Conservation (phyloP, 2,329 filamentous ascomycete genomes). For the Chalaropsis thielavioides region DNA sequence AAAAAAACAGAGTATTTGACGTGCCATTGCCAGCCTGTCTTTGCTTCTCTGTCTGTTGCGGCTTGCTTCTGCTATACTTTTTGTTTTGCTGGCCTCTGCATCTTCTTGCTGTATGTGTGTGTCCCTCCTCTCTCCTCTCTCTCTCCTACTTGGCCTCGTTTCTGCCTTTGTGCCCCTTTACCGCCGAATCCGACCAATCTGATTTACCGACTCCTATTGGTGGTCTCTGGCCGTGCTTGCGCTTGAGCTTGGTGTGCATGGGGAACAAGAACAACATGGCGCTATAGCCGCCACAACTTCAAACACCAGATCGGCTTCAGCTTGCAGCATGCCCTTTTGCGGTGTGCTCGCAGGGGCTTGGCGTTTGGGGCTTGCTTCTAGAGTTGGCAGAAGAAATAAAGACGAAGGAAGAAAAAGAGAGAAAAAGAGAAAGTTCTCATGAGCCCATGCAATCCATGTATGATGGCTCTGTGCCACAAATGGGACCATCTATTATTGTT, state of each 20-base stretch:
- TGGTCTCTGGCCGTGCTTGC: neutral
- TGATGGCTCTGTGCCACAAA: no score
- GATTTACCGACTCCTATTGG: neutral
- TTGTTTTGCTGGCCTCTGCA: neutral
- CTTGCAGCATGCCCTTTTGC: neutral
- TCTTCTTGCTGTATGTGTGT: neutral
- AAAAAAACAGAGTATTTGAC: neutral
- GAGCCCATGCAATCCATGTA: neutral
- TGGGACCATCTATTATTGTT: no score
- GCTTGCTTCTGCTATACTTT: neutral
- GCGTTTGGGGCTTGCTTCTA: neutral
- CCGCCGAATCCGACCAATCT: no score
- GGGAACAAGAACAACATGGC: neutral
- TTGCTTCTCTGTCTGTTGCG: neutral
- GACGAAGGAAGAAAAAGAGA: neutral
- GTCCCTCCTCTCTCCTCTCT: neutral
- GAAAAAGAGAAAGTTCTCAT: neutral
- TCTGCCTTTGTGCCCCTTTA: neutral
- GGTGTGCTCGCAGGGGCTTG: neutral
- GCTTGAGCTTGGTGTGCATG: neutral
- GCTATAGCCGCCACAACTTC: neutral
- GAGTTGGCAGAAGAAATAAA: neutral
- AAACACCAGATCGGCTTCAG: neutral
- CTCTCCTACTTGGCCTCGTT: neutral
- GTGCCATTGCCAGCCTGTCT: neutral